Base-by-base conservation (phyloP, 2,329 filamentous ascomycete genomes). In the Fusarium redolens region DNA sequence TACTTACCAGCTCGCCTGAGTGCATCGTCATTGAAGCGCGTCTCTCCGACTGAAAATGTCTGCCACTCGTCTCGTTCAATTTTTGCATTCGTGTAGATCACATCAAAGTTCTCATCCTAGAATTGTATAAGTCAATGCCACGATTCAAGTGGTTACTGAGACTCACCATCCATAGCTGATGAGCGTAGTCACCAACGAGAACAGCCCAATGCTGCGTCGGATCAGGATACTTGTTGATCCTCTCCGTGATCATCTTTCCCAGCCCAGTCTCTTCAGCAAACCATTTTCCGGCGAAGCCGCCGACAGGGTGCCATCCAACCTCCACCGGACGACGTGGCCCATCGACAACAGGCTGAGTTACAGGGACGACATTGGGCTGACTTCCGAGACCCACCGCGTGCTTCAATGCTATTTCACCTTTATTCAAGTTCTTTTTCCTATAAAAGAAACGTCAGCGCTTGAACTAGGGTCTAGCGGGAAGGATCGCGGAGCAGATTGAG, bases 131-230 rank as follows among this genome's bases (percentile, higher is more conserved):
- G 28, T 28, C 28, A 28, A 28, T 28, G 28, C 5, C 28, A 28
- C 28, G 28, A 5, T 28, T 28, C 28, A 28, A 28, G 28, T 28
- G 28, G 28, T 28, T 28, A 28, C 28, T 28, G 28, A 28, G 28
- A 28, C 28, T 71, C 70, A 86, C 86, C 87, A 90, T 90, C 88
- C 88, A 90, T n/a, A 90, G 79, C 76, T 90, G 83, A 75, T 90
- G 88, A 3, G 83, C 84, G 74, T 82, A 90, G 17, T 85, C 86
- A 4, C 87, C 88, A 2, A 90, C 86, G 1, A 90, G 80, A 3
- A 90, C 86, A 5, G 87, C 87, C 88, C 88, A 90, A 74, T 90
- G 88, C 79, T 90, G 88, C 7, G 87, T 89, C 7, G 88, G 88
- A 74, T 90, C 88, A 0, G 88, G 88, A 68, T 87, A 89, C 63